Base-by-base conservation (phyloP, 352 stramenopile species). In the Elongisporangium anandrum region DNA sequence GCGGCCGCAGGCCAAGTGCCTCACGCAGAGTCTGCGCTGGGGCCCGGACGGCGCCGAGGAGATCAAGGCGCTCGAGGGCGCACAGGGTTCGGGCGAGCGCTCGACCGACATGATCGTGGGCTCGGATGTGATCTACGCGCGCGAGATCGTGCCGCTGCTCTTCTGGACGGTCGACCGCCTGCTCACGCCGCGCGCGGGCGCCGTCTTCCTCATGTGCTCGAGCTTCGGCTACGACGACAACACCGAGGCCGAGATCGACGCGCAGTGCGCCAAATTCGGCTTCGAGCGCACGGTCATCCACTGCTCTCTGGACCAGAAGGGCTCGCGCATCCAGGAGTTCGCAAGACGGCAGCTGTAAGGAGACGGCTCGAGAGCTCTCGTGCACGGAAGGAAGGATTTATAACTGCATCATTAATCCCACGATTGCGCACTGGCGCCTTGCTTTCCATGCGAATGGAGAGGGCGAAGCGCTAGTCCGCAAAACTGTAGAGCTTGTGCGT, bases 51-150 rank as follows among this genome's bases (percentile, higher is more conserved):
- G 82, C 13, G 67, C 64, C 12, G 66, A 83, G 41, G 80, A 92
- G 65, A 69, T 92, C 38, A 61, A 74, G 9, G 57, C 61, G 19
- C 61, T 92, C 9, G 73, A 82, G 57, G 56, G 16, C 2, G 60
- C 72, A 19, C 65, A 72, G 48, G 13, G 38, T 20, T 51, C 62
- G 15, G 22, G 22, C 2, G 6, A 34, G 3, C 51, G 38, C 19
- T 29, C 45, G 4, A 79, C 80, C 5, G 69, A 81, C 7, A 59
- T 92, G 52, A 79, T 92, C 48, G 77, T 92, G 8, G 82, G 78
- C n/a, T 85, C 82, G 5, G 82, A 92, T 55, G 81, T 90, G 21
- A 90, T 92, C 56, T 92, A 92, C 54, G 75, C 81, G 39, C 72
- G 72, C 2, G 80, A 88, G 57, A 74, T 90, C 39, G 82, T 92